Evolutionary conservation across 352 stramenopile species (phyloP).

Genomic region (Pythium rhizo-oryzae): DNA sequence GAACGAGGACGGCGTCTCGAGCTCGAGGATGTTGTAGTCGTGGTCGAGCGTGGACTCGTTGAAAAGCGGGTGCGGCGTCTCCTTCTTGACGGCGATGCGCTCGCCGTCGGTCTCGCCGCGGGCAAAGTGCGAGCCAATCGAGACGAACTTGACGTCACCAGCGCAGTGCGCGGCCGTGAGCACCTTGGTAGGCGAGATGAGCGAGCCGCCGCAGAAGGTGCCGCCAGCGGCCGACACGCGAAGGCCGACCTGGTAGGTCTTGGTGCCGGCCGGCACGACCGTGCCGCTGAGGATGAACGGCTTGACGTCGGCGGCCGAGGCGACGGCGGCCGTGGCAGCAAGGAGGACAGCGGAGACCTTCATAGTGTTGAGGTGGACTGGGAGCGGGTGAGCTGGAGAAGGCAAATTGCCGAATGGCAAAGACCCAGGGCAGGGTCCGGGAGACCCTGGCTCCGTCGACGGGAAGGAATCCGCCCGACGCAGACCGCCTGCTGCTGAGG

Average conservation of each 20-base stretch:
- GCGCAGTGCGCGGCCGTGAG: conserved; percentile 51
- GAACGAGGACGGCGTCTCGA: neutral
- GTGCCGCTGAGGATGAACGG: conserved; percentile 50
- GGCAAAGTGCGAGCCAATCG: conserved; percentile 54
- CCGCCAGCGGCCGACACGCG: conserved; percentile 8
- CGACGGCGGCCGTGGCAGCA: conserved; percentile 3
- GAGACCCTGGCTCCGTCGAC: no score
- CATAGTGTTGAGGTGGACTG: neutral
- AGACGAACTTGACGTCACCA: conserved; percentile 41
- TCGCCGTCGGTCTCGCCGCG: conserved; percentile 43
- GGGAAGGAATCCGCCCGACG: no score
- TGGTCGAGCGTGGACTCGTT: neutral
- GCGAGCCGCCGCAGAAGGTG: conserved; percentile 32
- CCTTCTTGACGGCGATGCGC: conserved; percentile 25
- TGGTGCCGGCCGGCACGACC: conserved; percentile 37
- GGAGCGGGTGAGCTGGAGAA: no score
- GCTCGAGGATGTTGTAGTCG: conserved; percentile 54
- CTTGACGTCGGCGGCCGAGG: conserved; percentile 17
- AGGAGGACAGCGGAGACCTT: conserved; percentile 2
- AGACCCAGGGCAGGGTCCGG: no score
- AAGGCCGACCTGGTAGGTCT: conserved; percentile 33
- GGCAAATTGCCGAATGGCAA: no score
- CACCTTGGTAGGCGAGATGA: conserved; percentile 50
- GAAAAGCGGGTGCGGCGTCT: neutral
- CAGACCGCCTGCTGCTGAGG: no score